These are phyloP conservation scores for Aspergillus egyptiacus DNA, from an alignment of 495 filamentous ascomycete species.

Conservation along the genomic window DNA sequence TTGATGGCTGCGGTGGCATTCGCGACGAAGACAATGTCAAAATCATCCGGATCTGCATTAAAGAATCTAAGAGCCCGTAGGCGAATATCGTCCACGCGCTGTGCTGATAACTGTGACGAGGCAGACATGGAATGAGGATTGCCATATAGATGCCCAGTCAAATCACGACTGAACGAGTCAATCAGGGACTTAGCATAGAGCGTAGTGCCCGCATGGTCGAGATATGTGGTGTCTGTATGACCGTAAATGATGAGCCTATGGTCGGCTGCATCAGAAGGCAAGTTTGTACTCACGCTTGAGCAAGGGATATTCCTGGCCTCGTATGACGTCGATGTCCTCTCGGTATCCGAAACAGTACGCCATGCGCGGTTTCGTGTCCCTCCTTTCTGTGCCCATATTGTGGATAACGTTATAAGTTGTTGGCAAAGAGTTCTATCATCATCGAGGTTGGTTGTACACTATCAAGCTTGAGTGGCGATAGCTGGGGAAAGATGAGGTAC, in stretches of 20 bases:
- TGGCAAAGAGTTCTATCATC: not conserved
- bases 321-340: constrained; percentile 57
- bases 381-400: not conserved
- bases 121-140: constrained; percentile 87
- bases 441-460: constrained; percentile 1
- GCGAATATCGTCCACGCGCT: constrained; percentile 69
- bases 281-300: constrained; percentile 55
- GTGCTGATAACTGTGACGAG: constrained; percentile 71
- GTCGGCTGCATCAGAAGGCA: not conserved
- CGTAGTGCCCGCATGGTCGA: constrained; percentile 91
- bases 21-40: constrained; percentile 85
- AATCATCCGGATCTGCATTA: constrained; percentile 74
- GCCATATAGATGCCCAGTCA: constrained; percentile 74
- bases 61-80: constrained; percentile 70
- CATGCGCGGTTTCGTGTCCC: not conserved
- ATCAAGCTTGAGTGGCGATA: constrained; percentile 5
- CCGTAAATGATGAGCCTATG: not conserved
- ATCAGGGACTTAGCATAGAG: constrained; percentile 76
- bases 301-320: constrained; percentile 74
- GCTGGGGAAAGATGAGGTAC: not conserved
- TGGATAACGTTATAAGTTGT: not conserved
- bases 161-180: constrained; percentile 66
- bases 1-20: constrained; percentile 93
- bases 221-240: constrained; percentile 63
- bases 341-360: constrained; percentile 50